These are phyloP conservation scores for Peniophora sp. DNA, from an alignment of 1,284 basidiomycete genomes.

Conservation along the genomic window DNA sequence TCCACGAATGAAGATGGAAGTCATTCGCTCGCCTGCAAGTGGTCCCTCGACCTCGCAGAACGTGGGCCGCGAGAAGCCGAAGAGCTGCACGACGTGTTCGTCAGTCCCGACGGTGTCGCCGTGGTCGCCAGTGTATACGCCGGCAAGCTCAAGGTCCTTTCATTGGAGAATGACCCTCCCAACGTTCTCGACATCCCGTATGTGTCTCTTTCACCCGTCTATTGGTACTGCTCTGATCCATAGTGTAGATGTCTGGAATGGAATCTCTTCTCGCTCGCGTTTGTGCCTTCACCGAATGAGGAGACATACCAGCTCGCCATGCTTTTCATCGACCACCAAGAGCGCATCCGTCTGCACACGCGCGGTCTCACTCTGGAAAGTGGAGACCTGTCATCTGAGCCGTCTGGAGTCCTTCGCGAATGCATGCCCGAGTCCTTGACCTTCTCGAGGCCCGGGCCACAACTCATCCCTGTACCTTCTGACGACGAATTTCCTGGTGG, in stretches of 20 bases:
- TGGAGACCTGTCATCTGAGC: conserved; percentile 35
- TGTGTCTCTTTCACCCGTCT: conserved; percentile 20
- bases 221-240: conserved; percentile 2
- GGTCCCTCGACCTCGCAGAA: conserved; percentile 45
- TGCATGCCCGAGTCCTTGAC: background rate
- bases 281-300: conserved; percentile 36
- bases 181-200: conserved; percentile 60
- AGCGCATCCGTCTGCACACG: conserved; percentile 50
- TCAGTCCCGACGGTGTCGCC: conserved; percentile 54
- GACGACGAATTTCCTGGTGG: conserved; percentile 41
- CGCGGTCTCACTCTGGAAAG: conserved; percentile 46
- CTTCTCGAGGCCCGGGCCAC: conserved; percentile 29
- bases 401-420: conserved; percentile 22
- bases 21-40: conserved; percentile 30
- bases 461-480: conserved; percentile 39
- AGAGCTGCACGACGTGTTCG: conserved; percentile 55
- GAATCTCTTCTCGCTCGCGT: conserved; percentile 64
- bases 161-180: conserved; percentile 42
- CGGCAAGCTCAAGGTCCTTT: conserved; percentile 59
- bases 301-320: conserved; percentile 56
- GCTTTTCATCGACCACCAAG: conserved; percentile 58
- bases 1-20: conserved; percentile 24
- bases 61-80: conserved; percentile 50
- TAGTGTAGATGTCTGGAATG: conserved; percentile 60
- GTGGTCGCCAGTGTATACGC: conserved; percentile 57